Evolutionary conservation across 345 rosid genomes (phyloP).

Genomic region (Pistacia vera): DNA sequence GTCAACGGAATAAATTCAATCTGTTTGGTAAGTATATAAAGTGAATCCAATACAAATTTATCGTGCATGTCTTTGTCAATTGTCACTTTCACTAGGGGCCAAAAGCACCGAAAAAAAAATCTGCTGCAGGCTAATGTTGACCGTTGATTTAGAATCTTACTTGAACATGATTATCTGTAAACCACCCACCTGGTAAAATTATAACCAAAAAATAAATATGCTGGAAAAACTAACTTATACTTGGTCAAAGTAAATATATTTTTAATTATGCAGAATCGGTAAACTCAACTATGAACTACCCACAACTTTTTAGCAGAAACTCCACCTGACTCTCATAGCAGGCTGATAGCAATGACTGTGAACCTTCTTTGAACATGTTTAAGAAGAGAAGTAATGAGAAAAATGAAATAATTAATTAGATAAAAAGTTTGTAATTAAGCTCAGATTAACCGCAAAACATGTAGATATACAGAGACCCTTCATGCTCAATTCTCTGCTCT

Average conservation of each 20-base stretch:
- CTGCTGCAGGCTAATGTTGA: background rate
- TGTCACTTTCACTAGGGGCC: slow-evolving; percentile 5
- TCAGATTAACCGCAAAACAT: background rate
- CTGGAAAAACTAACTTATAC: background rate
- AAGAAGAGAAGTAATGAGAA: background rate
- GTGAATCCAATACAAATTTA: slow-evolving; percentile 14
- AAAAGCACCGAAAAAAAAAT: background rate
- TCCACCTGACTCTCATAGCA: background rate
- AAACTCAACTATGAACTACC: background rate
- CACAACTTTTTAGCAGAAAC: background rate
- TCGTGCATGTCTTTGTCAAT: background rate
- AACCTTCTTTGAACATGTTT: background rate
- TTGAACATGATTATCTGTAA: background rate
- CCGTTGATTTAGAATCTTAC: background rate
- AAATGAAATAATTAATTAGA: background rate
- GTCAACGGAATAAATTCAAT: slow-evolving; percentile 4
- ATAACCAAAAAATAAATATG: background rate
- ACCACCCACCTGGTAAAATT: background rate
- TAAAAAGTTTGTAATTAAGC: background rate
- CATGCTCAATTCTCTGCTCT: background rate
- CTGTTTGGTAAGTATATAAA: background rate
- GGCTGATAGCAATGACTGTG: background rate
- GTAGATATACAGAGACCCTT: slow-evolving; percentile 7
- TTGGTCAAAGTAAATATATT: background rate
- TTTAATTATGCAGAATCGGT: background rate